A percentile compares a stretch with the other conserved stretches of the same genome.
These are phyloP conservation scores for Fallopia convolvulus DNA, from an alignment of 148 eudicot species.

Conservation along the genomic window DNA sequence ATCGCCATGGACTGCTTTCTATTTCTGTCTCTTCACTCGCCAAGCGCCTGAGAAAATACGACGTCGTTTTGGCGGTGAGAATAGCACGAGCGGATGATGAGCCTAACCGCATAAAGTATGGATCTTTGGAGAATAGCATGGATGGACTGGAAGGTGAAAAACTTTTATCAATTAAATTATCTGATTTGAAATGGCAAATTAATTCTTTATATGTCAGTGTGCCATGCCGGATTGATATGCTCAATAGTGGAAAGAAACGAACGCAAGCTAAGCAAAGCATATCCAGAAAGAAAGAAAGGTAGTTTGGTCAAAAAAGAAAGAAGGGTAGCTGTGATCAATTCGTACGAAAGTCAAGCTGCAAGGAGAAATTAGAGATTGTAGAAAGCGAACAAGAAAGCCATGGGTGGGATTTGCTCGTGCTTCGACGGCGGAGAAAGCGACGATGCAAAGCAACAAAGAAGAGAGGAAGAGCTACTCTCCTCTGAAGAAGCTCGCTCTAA, in stretches of 20 bases:
- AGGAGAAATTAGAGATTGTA: not conserved
- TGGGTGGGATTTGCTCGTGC: slow-evolving; percentile 59
- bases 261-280: not conserved
- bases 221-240: too few species aligned
- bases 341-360: not conserved
- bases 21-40: too few species aligned
- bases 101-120: too few species aligned
- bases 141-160: too few species aligned
- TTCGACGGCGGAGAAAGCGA: slow-evolving; percentile 36
- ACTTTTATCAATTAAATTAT: too few species aligned
- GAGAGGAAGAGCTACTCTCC: slow-evolving; percentile 49
- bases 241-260: not conserved
- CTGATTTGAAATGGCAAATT: too few species aligned
- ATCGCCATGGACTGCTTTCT: too few species aligned
- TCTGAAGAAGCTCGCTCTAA: slow-evolving; percentile 65
- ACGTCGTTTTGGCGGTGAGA: too few species aligned
- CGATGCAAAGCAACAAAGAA: slow-evolving; percentile 31
- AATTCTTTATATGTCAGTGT: too few species aligned
- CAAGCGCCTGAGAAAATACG: too few species aligned
- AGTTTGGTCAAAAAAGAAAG: not conserved
- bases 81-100: too few species aligned
- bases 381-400: slow-evolving; percentile 6
- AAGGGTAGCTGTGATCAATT: not conserved
- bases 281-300: not conserved
- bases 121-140: too few species aligned